Percentiles rank a stretch among this genome's conserved stretches.
These are phyloP conservation scores for Backusella tuberculispora DNA, from an alignment of 192 early-diverging fungal species.

Conservation along the genomic window DNA sequence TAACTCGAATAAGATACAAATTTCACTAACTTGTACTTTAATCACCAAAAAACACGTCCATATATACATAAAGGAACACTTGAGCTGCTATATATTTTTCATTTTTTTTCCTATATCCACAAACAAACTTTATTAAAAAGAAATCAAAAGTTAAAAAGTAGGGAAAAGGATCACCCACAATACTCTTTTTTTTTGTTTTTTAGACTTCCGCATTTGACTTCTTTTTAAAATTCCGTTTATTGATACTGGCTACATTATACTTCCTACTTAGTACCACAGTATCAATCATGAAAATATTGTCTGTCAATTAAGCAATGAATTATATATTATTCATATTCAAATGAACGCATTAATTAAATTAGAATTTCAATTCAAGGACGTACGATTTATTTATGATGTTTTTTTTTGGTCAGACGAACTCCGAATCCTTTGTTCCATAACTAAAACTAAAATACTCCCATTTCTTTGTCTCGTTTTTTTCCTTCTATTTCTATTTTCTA, in stretches of 20 bases:
- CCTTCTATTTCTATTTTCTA: neutral
- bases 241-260: neutral
- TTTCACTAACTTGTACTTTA: too few species aligned
- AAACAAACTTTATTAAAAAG: neutral
- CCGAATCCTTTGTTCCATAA: conserved; percentile 1
- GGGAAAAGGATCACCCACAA: neutral
- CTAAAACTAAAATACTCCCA: neutral
- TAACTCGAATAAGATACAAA: too few species aligned
- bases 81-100: too few species aligned
- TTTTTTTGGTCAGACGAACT: neutral
- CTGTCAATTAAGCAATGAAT: too few species aligned
- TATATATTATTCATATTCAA: too few species aligned
- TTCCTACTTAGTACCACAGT: too few species aligned
- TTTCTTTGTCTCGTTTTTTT: neutral
- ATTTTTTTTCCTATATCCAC: too few species aligned
- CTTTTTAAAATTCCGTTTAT: neutral
- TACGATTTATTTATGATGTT: neutral
- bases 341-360: too few species aligned
- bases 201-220: neutral
- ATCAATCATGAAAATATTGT: neutral
- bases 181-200: neutral
- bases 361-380: neutral
- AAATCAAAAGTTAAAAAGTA: neutral
- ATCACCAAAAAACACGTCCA: too few species aligned
- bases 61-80: too few species aligned